These are phyloP conservation scores for Aspergillus novoparasiticus DNA, from an alignment of 2,329 filamentous ascomycete genomes.

Conservation along the genomic window DNA sequence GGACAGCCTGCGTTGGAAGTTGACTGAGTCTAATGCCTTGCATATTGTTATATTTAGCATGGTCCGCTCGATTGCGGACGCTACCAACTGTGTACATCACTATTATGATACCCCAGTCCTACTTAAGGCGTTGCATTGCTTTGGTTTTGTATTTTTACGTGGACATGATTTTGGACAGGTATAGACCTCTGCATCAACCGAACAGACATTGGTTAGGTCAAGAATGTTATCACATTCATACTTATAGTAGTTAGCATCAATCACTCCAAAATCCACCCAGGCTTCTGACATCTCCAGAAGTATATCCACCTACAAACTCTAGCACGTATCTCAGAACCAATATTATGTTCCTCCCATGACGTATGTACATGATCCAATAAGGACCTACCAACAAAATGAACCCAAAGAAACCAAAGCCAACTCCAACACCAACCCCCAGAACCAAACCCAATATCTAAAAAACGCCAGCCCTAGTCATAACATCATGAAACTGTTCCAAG, in stretches of 20 bases:
- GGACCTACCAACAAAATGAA: not conserved
- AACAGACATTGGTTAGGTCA: not conserved
- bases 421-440: not conserved
- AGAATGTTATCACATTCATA: not conserved
- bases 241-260: not conserved
- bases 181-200: not conserved
- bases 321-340: not conserved
- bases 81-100: conserved; percentile 13
- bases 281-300: not conserved
- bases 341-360: not conserved
- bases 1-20: conserved; percentile 10
- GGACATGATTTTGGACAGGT: not conserved
- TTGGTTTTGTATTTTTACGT: not conserved
- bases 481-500: conserved; percentile 78
- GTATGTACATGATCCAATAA: not conserved
- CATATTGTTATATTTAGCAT: conserved; percentile 7
- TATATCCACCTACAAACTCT: no score
- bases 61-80: not conserved
- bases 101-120: conserved; percentile 21
- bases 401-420: not conserved
- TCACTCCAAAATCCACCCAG: not conserved
- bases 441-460: conserved; percentile 55
- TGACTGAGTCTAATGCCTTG: conserved; percentile 11
- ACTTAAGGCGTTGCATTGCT: conserved; percentile 14
- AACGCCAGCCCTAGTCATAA: conserved; percentile 82